Evolutionary conservation across 768 basidiomycete genomes (phyloP).

Genomic region (Mycena haematopus): DNA sequence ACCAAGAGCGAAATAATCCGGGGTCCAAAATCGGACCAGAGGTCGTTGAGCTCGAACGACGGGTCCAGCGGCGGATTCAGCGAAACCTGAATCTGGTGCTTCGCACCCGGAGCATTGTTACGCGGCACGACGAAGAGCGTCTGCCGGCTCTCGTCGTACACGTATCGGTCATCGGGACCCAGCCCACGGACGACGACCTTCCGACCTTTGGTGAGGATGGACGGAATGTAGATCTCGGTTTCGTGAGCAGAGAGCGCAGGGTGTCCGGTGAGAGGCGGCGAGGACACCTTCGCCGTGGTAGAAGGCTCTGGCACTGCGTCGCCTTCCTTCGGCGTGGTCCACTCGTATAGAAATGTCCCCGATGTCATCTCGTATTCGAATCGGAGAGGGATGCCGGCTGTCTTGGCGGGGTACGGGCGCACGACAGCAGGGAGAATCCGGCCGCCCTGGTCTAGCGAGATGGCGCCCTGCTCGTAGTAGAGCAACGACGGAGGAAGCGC

Average conservation of each 20-base stretch:
- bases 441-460: conserved; percentile 83
- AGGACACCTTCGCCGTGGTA: conserved; percentile 33
- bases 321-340: conserved; percentile 44
- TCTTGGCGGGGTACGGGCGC: conserved; percentile 91
- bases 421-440: conserved; percentile 81
- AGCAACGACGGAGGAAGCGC: conserved; percentile 62
- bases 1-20: conserved; percentile 29
- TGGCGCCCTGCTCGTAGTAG: conserved; percentile 63
- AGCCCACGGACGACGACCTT: conserved; percentile 66
- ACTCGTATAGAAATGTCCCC: conserved; percentile 69
- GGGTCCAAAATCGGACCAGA: conserved; percentile 62
- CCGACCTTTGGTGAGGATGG: conserved; percentile 61
- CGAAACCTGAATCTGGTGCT: conserved; percentile 58
- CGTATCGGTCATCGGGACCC: conserved; percentile 53
- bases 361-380: conserved; percentile 83
- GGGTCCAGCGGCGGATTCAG: conserved; percentile 59
- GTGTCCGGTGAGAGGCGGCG: conserved; percentile 49
- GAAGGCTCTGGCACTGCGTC: conserved; percentile 1
- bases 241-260: conserved; percentile 56
- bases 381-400: conserved; percentile 79
- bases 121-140: conserved; percentile 71
- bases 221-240: conserved; percentile 87
- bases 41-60: conserved; percentile 63
- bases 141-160: conserved; percentile 70
- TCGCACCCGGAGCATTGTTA: conserved; percentile 49